Base-by-base conservation (phyloP, 805 yeast species). In the Priceomyces haplophilus region DNA sequence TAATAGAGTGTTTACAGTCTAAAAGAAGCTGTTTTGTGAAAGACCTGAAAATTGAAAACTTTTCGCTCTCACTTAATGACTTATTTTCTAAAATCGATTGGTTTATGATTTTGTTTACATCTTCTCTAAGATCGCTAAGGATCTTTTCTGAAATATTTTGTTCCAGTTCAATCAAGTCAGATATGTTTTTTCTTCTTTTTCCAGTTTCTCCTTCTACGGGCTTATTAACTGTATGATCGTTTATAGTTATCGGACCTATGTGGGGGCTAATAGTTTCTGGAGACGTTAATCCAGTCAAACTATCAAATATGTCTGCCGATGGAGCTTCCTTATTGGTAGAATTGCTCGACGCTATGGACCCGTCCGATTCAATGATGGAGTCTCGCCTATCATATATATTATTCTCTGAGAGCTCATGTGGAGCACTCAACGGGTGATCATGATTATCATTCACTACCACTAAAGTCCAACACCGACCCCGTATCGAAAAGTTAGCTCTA, bases 401-500 rank as follows among this genome's bases (percentile, higher is more conserved):
- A 27, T 11, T 6, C 4, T 19, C 30, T 12, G 18, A 12, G 5
- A n/a, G 7, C 31, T 11, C 5, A 10, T 18, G 13, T 16, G 12
- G 15, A n/a, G 21, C 32, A 21, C 17, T 15, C 11, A 12, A 8
- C 5, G 11, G 13, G 55, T 82, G 88, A 48, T 83, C 76, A 58
- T 82, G 88, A 4, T 59, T 57, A 49, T 79, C 82, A 57, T 79
- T 78, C 29, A 82, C 72, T 13, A 82, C 77, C 16, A 78, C 83
- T 24, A 82, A 64, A 12, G 78, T 66, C 88, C 88, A 82, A 42
- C 65, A 62, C 45, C 69, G 64, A 27, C 75, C 67, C 46, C 80
- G 63, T 8, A 76, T 49, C 1, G 82, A 75, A 52, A 65, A 80
- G 49, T 82, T 80, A 2, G 87, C 87, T 42, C 88, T 59, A 34